These are phyloP conservation scores for Fusarium coicis DNA, from an alignment of 2,329 filamentous ascomycete genomes.

Conservation along the genomic window DNA sequence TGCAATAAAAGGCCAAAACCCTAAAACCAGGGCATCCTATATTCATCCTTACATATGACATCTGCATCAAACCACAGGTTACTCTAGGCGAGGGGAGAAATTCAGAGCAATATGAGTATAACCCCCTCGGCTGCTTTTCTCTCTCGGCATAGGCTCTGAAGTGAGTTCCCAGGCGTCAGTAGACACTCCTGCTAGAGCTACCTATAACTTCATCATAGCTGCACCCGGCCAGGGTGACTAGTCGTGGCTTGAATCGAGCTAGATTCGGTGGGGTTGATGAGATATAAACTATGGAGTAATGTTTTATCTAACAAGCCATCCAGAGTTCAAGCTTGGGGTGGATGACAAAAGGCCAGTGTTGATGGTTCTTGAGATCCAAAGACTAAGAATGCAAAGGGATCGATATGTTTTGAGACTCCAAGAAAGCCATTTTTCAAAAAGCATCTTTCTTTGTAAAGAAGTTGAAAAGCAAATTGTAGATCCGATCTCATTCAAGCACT, in stretches of 20 bases:
- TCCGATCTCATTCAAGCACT: neutral
- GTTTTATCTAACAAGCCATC: neutral
- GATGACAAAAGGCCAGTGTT: neutral
- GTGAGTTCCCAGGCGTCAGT: neutral
- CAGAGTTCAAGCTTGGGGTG: neutral
- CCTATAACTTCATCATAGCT: neutral
- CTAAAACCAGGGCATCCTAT: slow-evolving; percentile 14
- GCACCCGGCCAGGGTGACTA: neutral
- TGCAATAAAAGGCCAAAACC: slow-evolving; percentile 31
- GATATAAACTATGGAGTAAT: neutral
- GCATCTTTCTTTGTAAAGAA: neutral
- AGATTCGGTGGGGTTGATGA: neutral
- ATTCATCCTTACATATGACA: neutral
- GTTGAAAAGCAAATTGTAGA: neutral
- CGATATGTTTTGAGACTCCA: neutral
- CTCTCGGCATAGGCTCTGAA: slow-evolving; percentile 27
- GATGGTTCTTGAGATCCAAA: neutral
- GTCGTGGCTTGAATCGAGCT: neutral
- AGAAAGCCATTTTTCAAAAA: neutral
- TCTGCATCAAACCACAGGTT: neutral
- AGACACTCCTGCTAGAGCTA: neutral
- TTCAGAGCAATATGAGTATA: slow-evolving; percentile 26
- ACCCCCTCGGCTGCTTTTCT: slow-evolving; percentile 23
- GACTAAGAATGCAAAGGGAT: neutral
- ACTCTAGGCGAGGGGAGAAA: neutral